Percentiles rank a stretch among this genome's conserved stretches.
phyloP scores from a whole-genome alignment of 352 stramenopile genomes.

The Globisporangium radiosum region DNA sequence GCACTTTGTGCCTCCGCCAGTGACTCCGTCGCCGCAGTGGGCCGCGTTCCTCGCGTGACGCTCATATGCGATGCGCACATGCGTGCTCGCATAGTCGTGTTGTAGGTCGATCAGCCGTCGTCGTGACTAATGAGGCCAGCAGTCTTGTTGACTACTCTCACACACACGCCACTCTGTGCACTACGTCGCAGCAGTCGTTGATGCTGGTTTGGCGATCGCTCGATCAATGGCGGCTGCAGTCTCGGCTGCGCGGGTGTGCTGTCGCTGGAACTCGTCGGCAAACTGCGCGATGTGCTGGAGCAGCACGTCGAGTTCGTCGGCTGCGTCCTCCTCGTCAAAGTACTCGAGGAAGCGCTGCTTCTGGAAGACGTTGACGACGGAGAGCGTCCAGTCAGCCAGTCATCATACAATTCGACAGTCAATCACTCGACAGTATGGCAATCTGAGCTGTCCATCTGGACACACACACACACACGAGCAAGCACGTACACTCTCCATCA shows the following conservation, averaged over 20 bases:
- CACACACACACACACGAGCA: too few relatives aligned
- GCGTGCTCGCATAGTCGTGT: too few relatives aligned
- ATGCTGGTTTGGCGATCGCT: not conserved
- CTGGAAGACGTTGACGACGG: conserved; percentile 14
- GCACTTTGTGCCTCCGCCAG: conserved; percentile 11
- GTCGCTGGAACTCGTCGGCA: conserved; percentile 42
- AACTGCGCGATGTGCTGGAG: conserved; percentile 62
- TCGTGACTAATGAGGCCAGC: too few relatives aligned
- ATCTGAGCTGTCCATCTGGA: too few relatives aligned
- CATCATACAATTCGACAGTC: too few relatives aligned
- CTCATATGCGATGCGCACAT: too few relatives aligned
- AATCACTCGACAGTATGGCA: too few relatives aligned
- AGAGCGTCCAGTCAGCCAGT: not conserved
- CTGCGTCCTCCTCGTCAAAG: conserved; percentile 63
- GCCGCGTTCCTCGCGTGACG: conserved; percentile 1
- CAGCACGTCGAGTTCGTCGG: conserved; percentile 63
- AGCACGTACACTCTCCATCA: conserved; percentile 40
- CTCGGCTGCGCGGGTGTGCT: conserved; percentile 40
- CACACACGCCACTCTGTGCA: not conserved
- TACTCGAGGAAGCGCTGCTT: conserved; percentile 64
- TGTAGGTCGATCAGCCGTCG: too few relatives aligned
- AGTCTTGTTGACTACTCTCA: too few relatives aligned
- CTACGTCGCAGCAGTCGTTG: not conserved
- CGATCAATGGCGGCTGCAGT: not conserved
- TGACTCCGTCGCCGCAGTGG: conserved; percentile 8